Conservation (phyloP, 2,329 filamentous ascomycete species). For the Fusarium hainanense region DNA sequence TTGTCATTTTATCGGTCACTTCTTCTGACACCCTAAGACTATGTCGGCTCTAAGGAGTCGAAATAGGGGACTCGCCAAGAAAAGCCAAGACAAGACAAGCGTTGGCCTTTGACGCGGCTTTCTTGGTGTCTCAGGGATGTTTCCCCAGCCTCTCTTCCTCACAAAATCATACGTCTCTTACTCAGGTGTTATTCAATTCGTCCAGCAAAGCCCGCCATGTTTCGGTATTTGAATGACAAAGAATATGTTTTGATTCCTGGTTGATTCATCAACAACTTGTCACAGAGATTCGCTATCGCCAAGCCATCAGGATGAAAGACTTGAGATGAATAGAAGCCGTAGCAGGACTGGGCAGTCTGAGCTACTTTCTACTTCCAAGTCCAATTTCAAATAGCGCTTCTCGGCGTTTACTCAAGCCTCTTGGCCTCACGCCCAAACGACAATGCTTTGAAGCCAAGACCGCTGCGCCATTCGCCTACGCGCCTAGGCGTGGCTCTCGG, state of each 20-base stretch:
- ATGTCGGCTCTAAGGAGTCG: neutral
- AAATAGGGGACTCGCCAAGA: slow-evolving; percentile 33
- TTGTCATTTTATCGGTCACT: too few relatives aligned
- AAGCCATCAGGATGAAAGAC: neutral
- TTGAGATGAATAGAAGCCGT: neutral
- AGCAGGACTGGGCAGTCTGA: neutral
- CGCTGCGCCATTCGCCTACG: slow-evolving; percentile 25
- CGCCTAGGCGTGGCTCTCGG: slow-evolving; percentile 32
- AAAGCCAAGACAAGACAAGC: slow-evolving; percentile 34
- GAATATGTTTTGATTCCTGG: neutral
- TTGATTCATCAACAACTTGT: neutral
- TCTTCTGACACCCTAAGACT: too few relatives aligned
- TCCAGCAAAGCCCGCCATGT: slow-evolving; percentile 11
- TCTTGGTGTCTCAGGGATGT: slow-evolving; percentile 11
- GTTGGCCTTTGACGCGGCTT: slow-evolving; percentile 19
- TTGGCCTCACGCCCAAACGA: slow-evolving; percentile 18
- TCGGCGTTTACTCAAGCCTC: slow-evolving; percentile 30
- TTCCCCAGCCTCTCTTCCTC: slow-evolving; percentile 11
- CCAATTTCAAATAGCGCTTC: slow-evolving; percentile 18
- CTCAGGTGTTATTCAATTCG: neutral
- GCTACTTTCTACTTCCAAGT: neutral
- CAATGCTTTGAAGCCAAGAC: slow-evolving; percentile 11
- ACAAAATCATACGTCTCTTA: neutral
- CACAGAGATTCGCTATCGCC: neutral
- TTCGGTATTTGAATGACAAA: neutral